These are phyloP conservation scores for Eimeria praecox DNA, from an alignment of 169 alveolate species.

Conservation along the genomic window DNA sequence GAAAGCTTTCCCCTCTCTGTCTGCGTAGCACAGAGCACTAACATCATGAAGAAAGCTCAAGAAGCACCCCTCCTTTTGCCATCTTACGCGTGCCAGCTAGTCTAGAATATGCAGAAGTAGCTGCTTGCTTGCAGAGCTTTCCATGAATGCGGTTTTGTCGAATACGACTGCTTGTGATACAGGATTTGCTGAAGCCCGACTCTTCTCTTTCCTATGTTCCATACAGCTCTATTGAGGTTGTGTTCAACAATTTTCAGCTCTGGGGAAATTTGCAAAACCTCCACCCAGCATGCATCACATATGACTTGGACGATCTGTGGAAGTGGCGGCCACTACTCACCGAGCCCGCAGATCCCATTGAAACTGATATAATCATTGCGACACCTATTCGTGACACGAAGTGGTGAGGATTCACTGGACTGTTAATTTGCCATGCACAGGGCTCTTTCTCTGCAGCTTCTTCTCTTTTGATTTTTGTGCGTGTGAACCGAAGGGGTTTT, in stretches of 20 bases:
- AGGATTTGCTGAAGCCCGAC: conserved; percentile 63
- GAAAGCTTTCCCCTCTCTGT: not conserved
- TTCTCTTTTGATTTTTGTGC: not conserved
- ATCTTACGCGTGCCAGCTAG: not conserved
- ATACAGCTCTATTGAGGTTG: conserved; percentile 85
- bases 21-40: not conserved
- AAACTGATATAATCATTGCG: conserved; percentile 77
- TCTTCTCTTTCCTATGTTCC: conserved; percentile 85
- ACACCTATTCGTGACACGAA: conserved; percentile 77
- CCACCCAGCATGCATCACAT: conserved; percentile 86
- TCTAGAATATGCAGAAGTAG: not conserved
- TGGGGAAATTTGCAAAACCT: conserved; percentile 88
- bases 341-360: conserved; percentile 80
- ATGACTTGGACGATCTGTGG: conserved; percentile 83
- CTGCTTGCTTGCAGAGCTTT: not conserved
- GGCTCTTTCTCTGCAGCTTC: not conserved
- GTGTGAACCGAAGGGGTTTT: not conserved
- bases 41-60: not conserved
- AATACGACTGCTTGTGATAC: not conserved
- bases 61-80: not conserved
- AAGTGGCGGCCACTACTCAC: conserved; percentile 84
- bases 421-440: not conserved
- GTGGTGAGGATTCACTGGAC: not conserved
- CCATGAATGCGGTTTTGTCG: not conserved
- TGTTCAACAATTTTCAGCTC: conserved; percentile 85